A percentile compares a stretch with the other conserved stretches of the same genome.
phyloP scores from a whole-genome alignment of 306 rosid genomes.

The Sphenostylis stenocarpa region DNA sequence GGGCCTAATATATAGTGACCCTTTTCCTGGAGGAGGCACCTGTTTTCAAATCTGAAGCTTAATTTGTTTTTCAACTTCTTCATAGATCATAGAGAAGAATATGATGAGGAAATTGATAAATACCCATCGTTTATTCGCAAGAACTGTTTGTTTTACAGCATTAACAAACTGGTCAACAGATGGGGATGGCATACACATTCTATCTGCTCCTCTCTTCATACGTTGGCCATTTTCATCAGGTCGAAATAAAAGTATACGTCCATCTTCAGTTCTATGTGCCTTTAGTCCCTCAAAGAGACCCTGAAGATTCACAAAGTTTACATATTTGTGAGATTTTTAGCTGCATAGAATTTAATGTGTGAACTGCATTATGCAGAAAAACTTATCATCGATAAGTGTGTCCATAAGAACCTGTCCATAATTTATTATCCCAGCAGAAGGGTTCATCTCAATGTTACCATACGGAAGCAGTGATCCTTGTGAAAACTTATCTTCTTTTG shows the following conservation, averaged over 20 bases:
- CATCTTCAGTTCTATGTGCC: conserved; percentile 62
- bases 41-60: conserved; percentile 30
- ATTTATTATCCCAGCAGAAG: conserved; percentile 55
- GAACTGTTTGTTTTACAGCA: conserved; percentile 57
- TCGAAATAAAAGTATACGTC: conserved; percentile 48
- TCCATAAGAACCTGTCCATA: conserved; percentile 59
- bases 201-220: conserved; percentile 61
- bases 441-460: conserved; percentile 56
- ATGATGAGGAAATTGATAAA: neutral
- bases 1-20: conserved; percentile 63
- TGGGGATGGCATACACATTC: conserved; percentile 70
- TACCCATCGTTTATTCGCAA: conserved; percentile 75
- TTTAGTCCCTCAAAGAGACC: conserved; percentile 71
- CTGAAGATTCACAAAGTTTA: conserved; percentile 26
- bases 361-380: neutral
- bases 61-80: neutral
- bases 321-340: neutral
- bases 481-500: conserved; percentile 41
- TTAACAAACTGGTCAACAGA: conserved; percentile 54
- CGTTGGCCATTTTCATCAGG: conserved; percentile 62
- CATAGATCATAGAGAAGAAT: neutral
- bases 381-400: neutral
- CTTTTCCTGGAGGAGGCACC: conserved; percentile 72
- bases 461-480: conserved; percentile 43
- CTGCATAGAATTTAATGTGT: neutral